A percentile compares a stretch with the other conserved stretches of the same genome.
Evolutionary conservation across 2,329 filamentous ascomycete species (phyloP).

Genomic region (Epichloe typhina): DNA sequence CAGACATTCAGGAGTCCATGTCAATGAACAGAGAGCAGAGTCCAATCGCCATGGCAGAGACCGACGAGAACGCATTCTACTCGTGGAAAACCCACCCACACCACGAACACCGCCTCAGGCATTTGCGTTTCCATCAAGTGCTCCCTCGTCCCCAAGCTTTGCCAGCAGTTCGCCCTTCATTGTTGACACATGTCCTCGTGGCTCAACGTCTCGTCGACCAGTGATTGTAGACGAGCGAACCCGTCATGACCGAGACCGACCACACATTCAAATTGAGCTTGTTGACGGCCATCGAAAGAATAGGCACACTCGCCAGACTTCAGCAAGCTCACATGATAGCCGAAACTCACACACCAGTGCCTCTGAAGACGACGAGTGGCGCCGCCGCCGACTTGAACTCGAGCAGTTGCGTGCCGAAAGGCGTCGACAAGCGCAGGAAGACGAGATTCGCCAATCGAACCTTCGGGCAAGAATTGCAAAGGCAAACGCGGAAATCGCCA

Average conservation of each 20-base stretch:
- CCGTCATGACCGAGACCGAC: constrained; percentile 8
- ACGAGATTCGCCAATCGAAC: constrained; percentile 11
- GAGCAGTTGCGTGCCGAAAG: constrained; percentile 13
- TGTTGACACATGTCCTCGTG: constrained; percentile 13
- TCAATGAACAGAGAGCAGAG: constrained; percentile 25
- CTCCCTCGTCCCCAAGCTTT: constrained; percentile 24
- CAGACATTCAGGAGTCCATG: constrained; percentile 23
- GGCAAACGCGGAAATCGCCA: constrained; percentile 29
- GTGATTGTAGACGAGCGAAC: constrained; percentile 26
- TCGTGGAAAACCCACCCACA: constrained; percentile 32
- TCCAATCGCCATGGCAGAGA: constrained; percentile 17
- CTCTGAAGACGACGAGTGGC: constrained; percentile 15
- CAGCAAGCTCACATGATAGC: constrained; percentile 23
- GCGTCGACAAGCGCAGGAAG: constrained; percentile 11
- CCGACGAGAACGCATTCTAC: constrained; percentile 27
- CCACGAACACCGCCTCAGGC: constrained; percentile 33
- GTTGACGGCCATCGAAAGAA: constrained; percentile 15
- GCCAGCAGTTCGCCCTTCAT: constrained; percentile 12
- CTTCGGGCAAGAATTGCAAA: constrained; percentile 21
- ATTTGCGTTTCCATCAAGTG: constrained; percentile 26
- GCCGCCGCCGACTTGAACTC: constrained; percentile 12
- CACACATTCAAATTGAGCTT: constrained; percentile 25
- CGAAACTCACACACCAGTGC: constrained; percentile 17
- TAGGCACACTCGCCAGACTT: constrained; percentile 6
- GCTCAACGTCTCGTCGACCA: constrained; percentile 17